These are phyloP conservation scores for Xerocomellus dryophilus DNA, from an alignment of 768 basidiomycete species.

Conservation along the genomic window DNA sequence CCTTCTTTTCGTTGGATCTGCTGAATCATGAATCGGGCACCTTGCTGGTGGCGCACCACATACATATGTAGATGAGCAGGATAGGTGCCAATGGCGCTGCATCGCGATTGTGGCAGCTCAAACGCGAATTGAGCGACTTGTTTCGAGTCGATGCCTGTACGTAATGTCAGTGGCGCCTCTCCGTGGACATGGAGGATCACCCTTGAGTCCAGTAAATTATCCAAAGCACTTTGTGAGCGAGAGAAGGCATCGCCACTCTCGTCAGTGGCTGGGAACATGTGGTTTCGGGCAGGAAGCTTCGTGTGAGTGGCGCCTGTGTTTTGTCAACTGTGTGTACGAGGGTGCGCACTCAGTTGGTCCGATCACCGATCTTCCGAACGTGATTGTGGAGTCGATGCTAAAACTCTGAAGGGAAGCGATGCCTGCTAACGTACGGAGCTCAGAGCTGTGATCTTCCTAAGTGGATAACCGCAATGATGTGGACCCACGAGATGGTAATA, in stretches of 20 bases:
- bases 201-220: background rate
- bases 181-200: slow-evolving; percentile 12
- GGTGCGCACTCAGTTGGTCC: background rate
- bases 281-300: slow-evolving; percentile 18
- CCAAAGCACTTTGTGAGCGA: slow-evolving; percentile 9
- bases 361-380: slow-evolving; percentile 2
- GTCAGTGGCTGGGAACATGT: slow-evolving; percentile 22
- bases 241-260: slow-evolving; percentile 13
- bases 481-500: background rate
- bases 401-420: slow-evolving; percentile 6
- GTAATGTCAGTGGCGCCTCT: slow-evolving; percentile 23
- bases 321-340: background rate
- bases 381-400: slow-evolving; percentile 11
- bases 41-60: slow-evolving; percentile 16
- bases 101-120: slow-evolving; percentile 7
- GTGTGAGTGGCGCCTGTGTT: slow-evolving; percentile 18
- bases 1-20: background rate
- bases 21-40: slow-evolving; percentile 6
- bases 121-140: slow-evolving; percentile 1
- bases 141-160: slow-evolving; percentile 9
- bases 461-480: background rate
- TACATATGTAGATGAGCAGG: background rate
- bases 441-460: background rate
- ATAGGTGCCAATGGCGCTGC: background rate
- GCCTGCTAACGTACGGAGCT: slow-evolving; percentile 2